phyloP scores from a whole-genome alignment of 1,139 yeast species.

The Saccharomyces hybrid region DNA sequence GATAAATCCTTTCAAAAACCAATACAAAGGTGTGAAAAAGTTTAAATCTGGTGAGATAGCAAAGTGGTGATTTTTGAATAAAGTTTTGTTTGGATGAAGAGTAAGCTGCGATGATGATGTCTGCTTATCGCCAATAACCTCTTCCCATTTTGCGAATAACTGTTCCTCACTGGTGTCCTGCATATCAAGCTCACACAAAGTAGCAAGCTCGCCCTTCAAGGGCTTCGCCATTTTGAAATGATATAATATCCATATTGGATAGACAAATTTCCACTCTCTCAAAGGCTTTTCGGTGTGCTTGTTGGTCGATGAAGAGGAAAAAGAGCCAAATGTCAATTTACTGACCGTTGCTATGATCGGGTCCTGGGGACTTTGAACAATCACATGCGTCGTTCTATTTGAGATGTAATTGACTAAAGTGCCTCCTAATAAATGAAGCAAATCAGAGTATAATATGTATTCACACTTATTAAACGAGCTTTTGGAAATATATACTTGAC shows the following conservation, averaged over 20 bases:
- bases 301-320: constrained; percentile 27
- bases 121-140: neutral
- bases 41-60: constrained; percentile 29
- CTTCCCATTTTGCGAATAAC: neutral
- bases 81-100: neutral
- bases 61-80: constrained; percentile 13
- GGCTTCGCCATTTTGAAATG: constrained; percentile 40
- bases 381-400: constrained; percentile 68
- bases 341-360: constrained; percentile 37
- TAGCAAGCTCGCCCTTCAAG: constrained; percentile 39
- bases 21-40: constrained; percentile 28
- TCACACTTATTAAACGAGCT: constrained; percentile 56
- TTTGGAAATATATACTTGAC: constrained; percentile 55
- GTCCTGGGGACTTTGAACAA: constrained; percentile 50
- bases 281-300: constrained; percentile 19
- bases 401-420: constrained; percentile 57
- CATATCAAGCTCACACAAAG: constrained; percentile 48
- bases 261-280: constrained; percentile 42
- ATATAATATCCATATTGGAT: constrained; percentile 72
- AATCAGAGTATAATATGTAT: constrained; percentile 52
- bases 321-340: constrained; percentile 4
- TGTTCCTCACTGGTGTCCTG: constrained; percentile 1
- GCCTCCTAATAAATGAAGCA: constrained; percentile 65
- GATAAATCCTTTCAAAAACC: constrained; percentile 33
- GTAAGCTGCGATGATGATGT: neutral